phyloP scores from a whole-genome alignment of 208 protist species.

The Porcisia hertigi region DNA sequence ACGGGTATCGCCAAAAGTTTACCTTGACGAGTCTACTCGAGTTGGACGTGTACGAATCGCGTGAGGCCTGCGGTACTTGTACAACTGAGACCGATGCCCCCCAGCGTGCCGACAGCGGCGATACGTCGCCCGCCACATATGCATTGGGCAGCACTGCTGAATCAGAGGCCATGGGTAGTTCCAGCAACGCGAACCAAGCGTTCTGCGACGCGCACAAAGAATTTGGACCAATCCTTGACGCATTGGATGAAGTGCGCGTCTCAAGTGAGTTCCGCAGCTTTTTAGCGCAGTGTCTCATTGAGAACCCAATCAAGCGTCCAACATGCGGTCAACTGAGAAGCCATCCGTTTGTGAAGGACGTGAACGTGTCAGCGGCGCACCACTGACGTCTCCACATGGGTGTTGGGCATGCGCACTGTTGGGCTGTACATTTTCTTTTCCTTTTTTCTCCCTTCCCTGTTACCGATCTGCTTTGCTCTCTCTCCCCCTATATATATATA shows the following conservation, averaged over 20 bases:
- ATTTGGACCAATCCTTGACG: conserved; percentile 61
- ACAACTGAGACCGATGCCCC: too few species aligned
- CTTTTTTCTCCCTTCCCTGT: not conserved
- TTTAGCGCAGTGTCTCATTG: conserved; percentile 52
- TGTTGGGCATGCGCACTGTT: not conserved
- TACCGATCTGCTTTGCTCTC: not conserved
- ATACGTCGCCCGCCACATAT: not conserved
- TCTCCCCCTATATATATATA: too few species aligned
- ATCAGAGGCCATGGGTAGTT: not conserved
- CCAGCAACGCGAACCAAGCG: not conserved
- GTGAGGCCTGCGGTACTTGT: not conserved
- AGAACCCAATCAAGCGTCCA: conserved; percentile 58
- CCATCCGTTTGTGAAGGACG: conserved; percentile 58
- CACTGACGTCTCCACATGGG: not conserved
- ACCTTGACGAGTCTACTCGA: conserved; percentile 26
- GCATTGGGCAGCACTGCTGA: not conserved
- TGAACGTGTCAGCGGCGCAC: not conserved
- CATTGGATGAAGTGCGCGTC: conserved; percentile 39
- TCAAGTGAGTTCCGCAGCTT: conserved; percentile 59
- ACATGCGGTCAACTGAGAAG: conserved; percentile 50
- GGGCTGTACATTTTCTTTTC: not conserved
- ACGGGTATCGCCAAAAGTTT: conserved; percentile 59
- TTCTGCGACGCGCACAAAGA: conserved; percentile 20
- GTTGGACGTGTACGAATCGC: not conserved
- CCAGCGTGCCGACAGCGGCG: not conserved